Percentiles rank a stretch among this genome's conserved stretches.
These are phyloP conservation scores for Calonectria ilicicola DNA, from an alignment of 2,329 filamentous ascomycete genomes.

Conservation along the genomic window DNA sequence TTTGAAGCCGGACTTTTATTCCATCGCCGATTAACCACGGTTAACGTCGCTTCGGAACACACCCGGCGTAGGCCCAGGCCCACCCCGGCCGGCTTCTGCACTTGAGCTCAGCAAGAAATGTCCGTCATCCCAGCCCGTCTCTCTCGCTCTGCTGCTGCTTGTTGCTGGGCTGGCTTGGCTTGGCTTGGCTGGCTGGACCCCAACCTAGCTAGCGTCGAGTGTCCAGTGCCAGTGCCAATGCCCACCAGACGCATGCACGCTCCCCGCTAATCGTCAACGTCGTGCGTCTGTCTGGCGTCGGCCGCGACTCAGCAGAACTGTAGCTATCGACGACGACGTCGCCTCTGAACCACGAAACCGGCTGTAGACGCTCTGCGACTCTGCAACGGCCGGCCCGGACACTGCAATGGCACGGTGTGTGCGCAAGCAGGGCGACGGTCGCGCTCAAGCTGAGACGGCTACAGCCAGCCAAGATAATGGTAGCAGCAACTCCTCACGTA, in stretches of 20 bases:
- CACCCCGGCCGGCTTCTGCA: background rate
- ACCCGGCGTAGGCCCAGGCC: conserved; percentile 30
- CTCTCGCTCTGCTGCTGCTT: background rate
- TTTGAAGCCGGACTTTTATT: conserved; percentile 27
- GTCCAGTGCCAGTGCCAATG: too few species aligned
- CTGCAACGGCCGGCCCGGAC: background rate
- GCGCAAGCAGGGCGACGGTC: background rate
- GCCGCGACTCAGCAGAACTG: background rate
- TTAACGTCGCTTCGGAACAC: conserved; percentile 22
- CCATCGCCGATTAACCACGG: conserved; percentile 25
- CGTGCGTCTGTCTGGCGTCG: conserved; percentile 10
- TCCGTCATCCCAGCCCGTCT: background rate
- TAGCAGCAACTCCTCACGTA: background rate
- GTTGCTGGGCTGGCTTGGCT: background rate
- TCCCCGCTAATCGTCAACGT: conserved; percentile 19
- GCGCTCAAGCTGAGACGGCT: background rate
- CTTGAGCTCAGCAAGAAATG: conserved; percentile 1
- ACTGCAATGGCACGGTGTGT: background rate
- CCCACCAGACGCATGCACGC: conserved; percentile 12
- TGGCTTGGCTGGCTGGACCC: too few species aligned
- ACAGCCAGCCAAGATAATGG: background rate
- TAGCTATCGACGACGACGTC: background rate
- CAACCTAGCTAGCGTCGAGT: background rate
- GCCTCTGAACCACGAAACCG: background rate
- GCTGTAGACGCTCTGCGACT: background rate